Percentiles rank a stretch among this genome's conserved stretches.
Evolutionary conservation across 179 eudicot species (phyloP).

Genomic region (Pouteria campechiana): DNA sequence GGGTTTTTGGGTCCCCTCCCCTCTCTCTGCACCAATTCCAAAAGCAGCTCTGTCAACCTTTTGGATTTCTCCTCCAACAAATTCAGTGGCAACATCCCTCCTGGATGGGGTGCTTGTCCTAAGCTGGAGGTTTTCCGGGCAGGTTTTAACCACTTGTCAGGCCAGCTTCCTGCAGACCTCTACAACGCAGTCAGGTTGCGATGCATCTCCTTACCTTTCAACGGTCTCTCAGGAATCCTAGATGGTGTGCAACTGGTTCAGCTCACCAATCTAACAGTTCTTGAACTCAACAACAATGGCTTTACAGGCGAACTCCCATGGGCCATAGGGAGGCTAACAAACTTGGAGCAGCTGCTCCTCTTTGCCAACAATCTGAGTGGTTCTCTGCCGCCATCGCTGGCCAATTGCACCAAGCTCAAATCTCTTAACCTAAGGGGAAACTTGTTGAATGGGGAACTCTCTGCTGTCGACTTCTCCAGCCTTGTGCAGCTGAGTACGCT

Average conservation of each 20-base stretch:
- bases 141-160: conserved; percentile 54
- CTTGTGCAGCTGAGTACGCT: conserved; percentile 35
- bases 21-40: conserved; percentile 29
- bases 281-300: conserved; percentile 45
- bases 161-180: conserved; percentile 40
- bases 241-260: conserved; percentile 24
- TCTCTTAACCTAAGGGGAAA: conserved; percentile 60
- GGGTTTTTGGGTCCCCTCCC: conserved; percentile 45
- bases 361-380: conserved; percentile 64
- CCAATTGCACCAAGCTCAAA: conserved; percentile 51
- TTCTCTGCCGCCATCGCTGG: conserved; percentile 54
- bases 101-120: conserved; percentile 37
- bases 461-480: conserved; percentile 60
- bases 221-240: conserved; percentile 41
- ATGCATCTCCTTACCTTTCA: conserved; percentile 59
- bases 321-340: conserved; percentile 46
- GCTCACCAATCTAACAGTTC: conserved; percentile 38
- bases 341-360: conserved; percentile 50
- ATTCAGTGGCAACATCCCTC: conserved; percentile 37
- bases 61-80: conserved; percentile 64
- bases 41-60: conserved; percentile 16
- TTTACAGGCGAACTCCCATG: conserved; percentile 47
- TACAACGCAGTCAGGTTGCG: conserved; percentile 28
- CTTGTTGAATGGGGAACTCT: conserved; percentile 50
- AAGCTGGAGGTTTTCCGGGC: conserved; percentile 44